Percentiles rank a stretch among this genome's conserved stretches.
Conservation (phyloP, 1,139 yeast genomes). For the Zygotorulaspora mrakii region DNA sequence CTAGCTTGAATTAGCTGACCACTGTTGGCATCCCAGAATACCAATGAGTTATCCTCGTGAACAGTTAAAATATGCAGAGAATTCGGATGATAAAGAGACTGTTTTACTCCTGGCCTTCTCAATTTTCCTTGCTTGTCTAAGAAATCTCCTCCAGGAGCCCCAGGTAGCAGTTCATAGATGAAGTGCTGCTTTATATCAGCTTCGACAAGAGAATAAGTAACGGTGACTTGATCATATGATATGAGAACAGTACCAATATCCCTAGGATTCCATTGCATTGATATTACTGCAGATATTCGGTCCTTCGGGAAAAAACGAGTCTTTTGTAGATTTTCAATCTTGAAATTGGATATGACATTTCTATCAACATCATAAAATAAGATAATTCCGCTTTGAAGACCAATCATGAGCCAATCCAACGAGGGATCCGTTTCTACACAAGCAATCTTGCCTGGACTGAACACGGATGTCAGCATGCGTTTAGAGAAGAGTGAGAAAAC, state of each 20-base stretch:
- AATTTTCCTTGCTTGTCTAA: slow-evolving; percentile 18
- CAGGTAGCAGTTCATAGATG: slow-evolving; percentile 56
- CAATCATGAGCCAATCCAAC: slow-evolving; percentile 80
- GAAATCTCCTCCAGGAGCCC: slow-evolving; percentile 59
- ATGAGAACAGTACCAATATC: slow-evolving; percentile 77
- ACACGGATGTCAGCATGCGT: slow-evolving; percentile 48
- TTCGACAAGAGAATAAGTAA: slow-evolving; percentile 62
- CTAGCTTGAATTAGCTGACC: slow-evolving; percentile 75
- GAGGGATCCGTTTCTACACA: slow-evolving; percentile 78
- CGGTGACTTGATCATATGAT: slow-evolving; percentile 66
- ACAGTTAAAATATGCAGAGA: slow-evolving; percentile 79
- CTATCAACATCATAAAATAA: slow-evolving; percentile 83
- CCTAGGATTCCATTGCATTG: slow-evolving; percentile 80
- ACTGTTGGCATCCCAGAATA: slow-evolving; percentile 85
- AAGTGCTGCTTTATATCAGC: slow-evolving; percentile 55
- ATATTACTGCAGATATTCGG: slow-evolving; percentile 53
- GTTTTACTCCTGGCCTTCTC: slow-evolving; percentile 51
- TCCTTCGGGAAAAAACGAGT: slow-evolving; percentile 35
- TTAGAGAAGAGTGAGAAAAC: slow-evolving; percentile 69
- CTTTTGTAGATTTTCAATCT: slow-evolving; percentile 72
- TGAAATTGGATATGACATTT: slow-evolving; percentile 58
- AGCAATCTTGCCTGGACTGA: slow-evolving; percentile 63
- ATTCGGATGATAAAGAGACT: slow-evolving; percentile 86
- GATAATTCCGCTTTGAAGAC: slow-evolving; percentile 71
- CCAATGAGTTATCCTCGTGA: slow-evolving; percentile 78